A percentile compares a stretch with the other conserved stretches of the same genome.
Conservation (phyloP, 139 green algal species). For the Coelastrella sp. region DNA sequence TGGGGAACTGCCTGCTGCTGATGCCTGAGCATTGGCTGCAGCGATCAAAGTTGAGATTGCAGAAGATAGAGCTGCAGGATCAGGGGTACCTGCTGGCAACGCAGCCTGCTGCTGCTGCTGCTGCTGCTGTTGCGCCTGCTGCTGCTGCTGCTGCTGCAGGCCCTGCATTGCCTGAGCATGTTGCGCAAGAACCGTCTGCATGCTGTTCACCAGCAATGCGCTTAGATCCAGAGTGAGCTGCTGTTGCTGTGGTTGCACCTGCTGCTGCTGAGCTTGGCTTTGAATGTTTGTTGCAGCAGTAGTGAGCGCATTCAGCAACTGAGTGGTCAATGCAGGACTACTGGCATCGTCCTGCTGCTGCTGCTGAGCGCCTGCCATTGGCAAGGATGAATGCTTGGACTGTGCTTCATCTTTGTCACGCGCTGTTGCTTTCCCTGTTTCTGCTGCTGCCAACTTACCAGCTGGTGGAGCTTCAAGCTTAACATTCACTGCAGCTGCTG, state of each 20-base stretch:
- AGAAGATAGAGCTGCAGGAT: not conserved
- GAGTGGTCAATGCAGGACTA: constrained; percentile 8
- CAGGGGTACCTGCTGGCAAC: not conserved
- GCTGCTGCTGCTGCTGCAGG: constrained; percentile 37
- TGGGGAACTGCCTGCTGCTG: constrained; percentile 23
- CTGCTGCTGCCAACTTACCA: not conserved
- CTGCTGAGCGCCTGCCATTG: not conserved
- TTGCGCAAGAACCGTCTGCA: constrained; percentile 27
- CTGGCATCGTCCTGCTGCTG: constrained; percentile 13
- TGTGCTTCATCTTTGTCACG: constrained; percentile 36
- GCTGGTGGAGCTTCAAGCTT: not conserved
- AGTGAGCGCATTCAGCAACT: constrained; percentile 9
- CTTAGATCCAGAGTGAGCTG: constrained; percentile 5
- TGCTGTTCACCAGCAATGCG: constrained; percentile 32
- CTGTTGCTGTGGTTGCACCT: constrained; percentile 49
- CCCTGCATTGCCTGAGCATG: constrained; percentile 24
- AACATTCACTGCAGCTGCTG: not conserved
- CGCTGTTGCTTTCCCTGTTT: not conserved
- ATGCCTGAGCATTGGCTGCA: constrained; percentile 28
- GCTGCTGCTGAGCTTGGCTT: constrained; percentile 36
- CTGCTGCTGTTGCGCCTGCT: constrained; percentile 31
- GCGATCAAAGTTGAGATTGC: constrained; percentile 4
- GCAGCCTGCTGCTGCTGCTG: constrained; percentile 23
- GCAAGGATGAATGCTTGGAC: constrained; percentile 10
- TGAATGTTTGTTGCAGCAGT: constrained; percentile 40